Evolutionary conservation across 1,284 basidiomycete genomes (phyloP).

Genomic region (Tylopilus sp.): DNA sequence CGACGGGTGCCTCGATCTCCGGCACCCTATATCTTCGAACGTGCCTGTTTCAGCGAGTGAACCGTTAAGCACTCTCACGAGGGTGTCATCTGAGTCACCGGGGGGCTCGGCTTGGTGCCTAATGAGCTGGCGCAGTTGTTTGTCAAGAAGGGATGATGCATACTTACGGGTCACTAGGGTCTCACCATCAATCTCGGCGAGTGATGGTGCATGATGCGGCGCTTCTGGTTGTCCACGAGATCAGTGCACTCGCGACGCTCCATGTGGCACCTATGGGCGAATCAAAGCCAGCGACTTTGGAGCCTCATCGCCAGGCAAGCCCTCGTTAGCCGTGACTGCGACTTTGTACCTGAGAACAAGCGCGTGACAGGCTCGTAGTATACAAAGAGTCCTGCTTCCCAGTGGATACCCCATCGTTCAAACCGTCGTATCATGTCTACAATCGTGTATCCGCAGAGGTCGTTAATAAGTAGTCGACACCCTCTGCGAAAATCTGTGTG

Average conservation of each 20-base stretch:
- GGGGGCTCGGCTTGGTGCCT: constrained; percentile 12
- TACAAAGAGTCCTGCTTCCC: no score
- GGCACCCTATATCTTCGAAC: constrained; percentile 14
- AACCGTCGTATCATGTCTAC: no score
- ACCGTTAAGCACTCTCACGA: constrained; percentile 2
- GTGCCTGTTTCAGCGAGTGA: constrained; percentile 17
- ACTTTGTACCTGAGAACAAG: constrained; percentile 26
- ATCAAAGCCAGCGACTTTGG: constrained; percentile 21
- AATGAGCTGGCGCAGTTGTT: neutral
- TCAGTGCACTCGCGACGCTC: constrained; percentile 19
- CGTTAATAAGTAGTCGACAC: no score
- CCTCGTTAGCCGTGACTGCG: constrained; percentile 22
- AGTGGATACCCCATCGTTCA: no score
- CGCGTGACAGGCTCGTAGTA: no score
- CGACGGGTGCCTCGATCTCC: constrained; percentile 18
- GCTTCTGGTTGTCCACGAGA: constrained; percentile 12
- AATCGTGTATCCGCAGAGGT: no score
- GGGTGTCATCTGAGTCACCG: constrained; percentile 2
- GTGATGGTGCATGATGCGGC: no score
- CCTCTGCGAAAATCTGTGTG: no score
- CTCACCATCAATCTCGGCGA: constrained; percentile 20
- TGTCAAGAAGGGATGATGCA: neutral
- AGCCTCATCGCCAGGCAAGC: constrained; percentile 23
- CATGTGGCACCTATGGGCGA: constrained; percentile 19
- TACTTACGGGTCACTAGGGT: neutral